A percentile compares a stretch with the other conserved stretches of the same genome.
These are phyloP conservation scores for Claviceps digitariae DNA, from an alignment of 2,329 filamentous ascomycete species.

Conservation along the genomic window DNA sequence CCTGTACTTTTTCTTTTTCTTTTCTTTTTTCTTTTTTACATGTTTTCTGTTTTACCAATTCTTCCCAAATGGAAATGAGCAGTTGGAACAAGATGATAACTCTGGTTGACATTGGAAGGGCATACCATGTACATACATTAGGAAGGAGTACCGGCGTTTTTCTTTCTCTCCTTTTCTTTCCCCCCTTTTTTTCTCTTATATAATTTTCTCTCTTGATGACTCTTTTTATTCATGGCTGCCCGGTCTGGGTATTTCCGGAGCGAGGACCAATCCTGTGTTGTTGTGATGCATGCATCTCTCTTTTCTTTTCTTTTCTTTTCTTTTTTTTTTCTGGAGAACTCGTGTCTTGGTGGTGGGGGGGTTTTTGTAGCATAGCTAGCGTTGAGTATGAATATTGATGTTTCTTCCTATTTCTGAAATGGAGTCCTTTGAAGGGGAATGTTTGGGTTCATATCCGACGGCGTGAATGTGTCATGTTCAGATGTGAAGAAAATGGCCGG, in stretches of 20 bases:
- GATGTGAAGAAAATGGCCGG: too few species aligned
- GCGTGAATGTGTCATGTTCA: too few species aligned
- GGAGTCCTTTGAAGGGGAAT: background rate
- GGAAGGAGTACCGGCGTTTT: background rate
- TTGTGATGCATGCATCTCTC: too few species aligned
- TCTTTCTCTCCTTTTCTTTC: background rate
- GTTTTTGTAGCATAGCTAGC: constrained; percentile 8
- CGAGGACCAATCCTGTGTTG: too few species aligned
- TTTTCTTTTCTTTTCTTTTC: too few species aligned
- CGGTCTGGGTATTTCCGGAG: background rate
- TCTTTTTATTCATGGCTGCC: background rate
- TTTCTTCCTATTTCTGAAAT: too few species aligned
- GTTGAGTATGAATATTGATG: constrained; percentile 1
- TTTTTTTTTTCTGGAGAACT: background rate
- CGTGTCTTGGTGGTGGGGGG: background rate
- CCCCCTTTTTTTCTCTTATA: too few species aligned
- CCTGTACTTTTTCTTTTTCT: too few species aligned
- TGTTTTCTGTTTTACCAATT: background rate
- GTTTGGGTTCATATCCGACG: too few species aligned
- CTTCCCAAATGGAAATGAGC: background rate
- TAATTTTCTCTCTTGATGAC: background rate
- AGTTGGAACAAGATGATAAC: background rate
- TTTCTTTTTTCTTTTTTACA: too few species aligned
- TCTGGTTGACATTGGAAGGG: background rate
- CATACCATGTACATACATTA: background rate